Conservation (phyloP, 257 asterid species). For the Salvia rosmarinus region DNA sequence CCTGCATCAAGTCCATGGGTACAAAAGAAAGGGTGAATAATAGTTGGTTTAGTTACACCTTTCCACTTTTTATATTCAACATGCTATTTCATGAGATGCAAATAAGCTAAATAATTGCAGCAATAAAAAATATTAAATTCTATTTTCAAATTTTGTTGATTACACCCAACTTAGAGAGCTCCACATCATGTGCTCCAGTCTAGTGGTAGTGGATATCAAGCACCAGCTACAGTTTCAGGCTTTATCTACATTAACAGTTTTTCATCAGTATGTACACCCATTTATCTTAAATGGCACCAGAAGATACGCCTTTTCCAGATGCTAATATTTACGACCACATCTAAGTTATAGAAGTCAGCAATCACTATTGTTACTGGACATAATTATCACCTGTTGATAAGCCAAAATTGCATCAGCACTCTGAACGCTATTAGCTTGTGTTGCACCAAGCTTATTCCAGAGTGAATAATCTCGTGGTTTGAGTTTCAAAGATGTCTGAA, state of each 20-base stretch:
- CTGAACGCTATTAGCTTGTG: constrained; percentile 97
- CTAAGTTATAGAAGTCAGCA: constrained; percentile 11
- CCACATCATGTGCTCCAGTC: background rate
- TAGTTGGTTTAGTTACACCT: constrained; percentile 1
- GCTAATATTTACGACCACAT: constrained; percentile 19
- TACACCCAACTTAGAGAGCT: background rate
- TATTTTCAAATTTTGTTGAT: background rate
- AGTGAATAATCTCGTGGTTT: constrained; percentile 97
- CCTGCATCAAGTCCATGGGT: background rate
- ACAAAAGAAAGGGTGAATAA: background rate
- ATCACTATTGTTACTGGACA: background rate
- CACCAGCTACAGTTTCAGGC: constrained; percentile 2
- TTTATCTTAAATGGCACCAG: background rate
- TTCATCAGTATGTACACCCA: constrained; percentile 8
- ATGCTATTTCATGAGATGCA: constrained; percentile 1
- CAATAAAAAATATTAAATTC: background rate
- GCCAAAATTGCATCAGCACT: constrained; percentile 96
- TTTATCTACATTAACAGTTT: constrained; percentile 10
- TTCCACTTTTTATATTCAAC: background rate
- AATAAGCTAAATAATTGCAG: background rate
- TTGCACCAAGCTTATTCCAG: constrained; percentile 99
- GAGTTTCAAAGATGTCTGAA: constrained; percentile 88
- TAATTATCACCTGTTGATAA: constrained; percentile 75
- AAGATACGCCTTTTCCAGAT: background rate
- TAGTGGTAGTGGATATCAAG: constrained; percentile 19